Percentiles rank a stretch among this genome's conserved stretches.
Evolutionary conservation across 805 yeast species (phyloP).

Genomic region (Cyberlindnera euphorbiae): DNA sequence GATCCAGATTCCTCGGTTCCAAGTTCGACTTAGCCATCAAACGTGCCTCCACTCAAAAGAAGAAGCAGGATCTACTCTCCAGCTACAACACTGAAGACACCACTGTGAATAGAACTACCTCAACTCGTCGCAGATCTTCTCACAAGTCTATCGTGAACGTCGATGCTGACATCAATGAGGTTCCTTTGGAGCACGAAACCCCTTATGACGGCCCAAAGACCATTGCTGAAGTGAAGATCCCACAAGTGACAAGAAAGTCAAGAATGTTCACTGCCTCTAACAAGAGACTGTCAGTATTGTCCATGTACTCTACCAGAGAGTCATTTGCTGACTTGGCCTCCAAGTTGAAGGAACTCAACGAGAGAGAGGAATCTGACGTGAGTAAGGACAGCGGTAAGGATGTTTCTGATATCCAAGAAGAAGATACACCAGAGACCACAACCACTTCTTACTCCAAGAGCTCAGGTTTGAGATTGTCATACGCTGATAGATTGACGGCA

Average conservation of each 20-base stretch:
- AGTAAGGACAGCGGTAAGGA: neutral
- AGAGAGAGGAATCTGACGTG: conserved; percentile 3
- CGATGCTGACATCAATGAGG: conserved; percentile 3
- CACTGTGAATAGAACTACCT: conserved; percentile 2
- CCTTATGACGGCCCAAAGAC: conserved; percentile 37
- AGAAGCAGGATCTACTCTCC: conserved; percentile 6
- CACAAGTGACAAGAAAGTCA: conserved; percentile 67
- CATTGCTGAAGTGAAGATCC: conserved; percentile 61
- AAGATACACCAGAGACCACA: conserved; percentile 5
- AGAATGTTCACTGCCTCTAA: conserved; percentile 55
- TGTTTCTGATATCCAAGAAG: conserved; percentile 9
- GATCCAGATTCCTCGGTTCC: conserved; percentile 41
- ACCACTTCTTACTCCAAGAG: conserved; percentile 7
- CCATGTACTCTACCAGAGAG: conserved; percentile 63
- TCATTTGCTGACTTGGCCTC: conserved; percentile 57
- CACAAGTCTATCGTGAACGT: conserved; percentile 1
- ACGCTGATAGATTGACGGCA: conserved; percentile 35
- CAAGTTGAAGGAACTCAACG: conserved; percentile 28
- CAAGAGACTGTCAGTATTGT: conserved; percentile 67
- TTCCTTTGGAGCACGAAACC: conserved; percentile 2
- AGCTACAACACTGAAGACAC: neutral
- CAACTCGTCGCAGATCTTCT: conserved; percentile 6
- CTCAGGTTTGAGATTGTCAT: conserved; percentile 30
- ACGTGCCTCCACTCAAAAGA: conserved; percentile 15
- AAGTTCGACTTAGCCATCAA: conserved; percentile 32